phyloP scores from a whole-genome alignment of 768 basidiomycete genomes.

The Pluteus cervinus region DNA sequence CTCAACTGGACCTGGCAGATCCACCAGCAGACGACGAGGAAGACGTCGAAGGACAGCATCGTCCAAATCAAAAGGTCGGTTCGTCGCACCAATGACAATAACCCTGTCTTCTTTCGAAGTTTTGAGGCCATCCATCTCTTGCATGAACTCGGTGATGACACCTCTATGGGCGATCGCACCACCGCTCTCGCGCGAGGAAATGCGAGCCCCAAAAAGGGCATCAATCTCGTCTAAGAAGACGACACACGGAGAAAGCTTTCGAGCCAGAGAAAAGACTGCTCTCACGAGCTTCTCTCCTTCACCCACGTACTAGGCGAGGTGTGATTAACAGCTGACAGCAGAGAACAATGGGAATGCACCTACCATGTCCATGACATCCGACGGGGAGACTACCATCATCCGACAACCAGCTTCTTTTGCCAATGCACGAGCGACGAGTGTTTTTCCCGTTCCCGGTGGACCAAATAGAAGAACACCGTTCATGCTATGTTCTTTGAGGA shows the following conservation, averaged over 20 bases:
- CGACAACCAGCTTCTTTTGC: conserved; percentile 92
- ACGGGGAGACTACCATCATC: conserved; percentile 87
- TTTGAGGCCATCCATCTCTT: conserved; percentile 93
- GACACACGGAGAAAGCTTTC: conserved; percentile 83
- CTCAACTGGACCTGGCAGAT: conserved; percentile 83
- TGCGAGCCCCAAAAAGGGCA: conserved; percentile 83
- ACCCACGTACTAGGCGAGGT: conserved; percentile 61
- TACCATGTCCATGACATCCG: conserved; percentile 97
- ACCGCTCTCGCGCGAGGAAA: conserved; percentile 69
- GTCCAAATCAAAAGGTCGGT: conserved; percentile 84
- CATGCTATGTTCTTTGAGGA: conserved; percentile 88
- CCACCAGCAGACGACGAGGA: conserved; percentile 81
- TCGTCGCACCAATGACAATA: conserved; percentile 92
- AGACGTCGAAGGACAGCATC: conserved; percentile 89
- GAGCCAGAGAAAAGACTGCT: conserved; percentile 83
- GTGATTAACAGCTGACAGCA: conserved; percentile 2
- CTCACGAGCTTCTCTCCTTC: conserved; percentile 89
- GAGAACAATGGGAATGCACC: conserved; percentile 12
- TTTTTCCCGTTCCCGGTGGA: conserved; percentile 88
- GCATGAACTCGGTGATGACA: conserved; percentile 90
- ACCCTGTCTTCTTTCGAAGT: conserved; percentile 74
- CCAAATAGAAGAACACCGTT: conserved; percentile 89
- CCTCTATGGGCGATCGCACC: conserved; percentile 81
- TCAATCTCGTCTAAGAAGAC: conserved; percentile 95
- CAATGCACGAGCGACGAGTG: conserved; percentile 81